Evolutionary conservation across 768 basidiomycete species (phyloP).

Genomic region (Suillus sp.): DNA sequence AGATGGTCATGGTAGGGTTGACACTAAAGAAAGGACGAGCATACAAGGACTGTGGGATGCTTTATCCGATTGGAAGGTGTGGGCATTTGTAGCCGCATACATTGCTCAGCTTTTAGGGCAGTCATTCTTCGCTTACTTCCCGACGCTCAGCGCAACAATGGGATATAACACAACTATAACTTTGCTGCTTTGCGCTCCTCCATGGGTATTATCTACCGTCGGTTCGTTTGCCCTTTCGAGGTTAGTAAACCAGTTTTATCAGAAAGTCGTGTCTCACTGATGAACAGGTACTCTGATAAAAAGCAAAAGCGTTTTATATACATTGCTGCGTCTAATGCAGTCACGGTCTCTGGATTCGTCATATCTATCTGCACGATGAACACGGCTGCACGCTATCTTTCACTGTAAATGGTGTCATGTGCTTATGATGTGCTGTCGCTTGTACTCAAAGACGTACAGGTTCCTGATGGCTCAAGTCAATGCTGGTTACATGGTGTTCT

Average conservation of each 20-base stretch:
- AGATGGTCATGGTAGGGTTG: constrained; percentile 19
- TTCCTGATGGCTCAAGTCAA: constrained; percentile 76
- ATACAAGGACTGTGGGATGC: constrained; percentile 39
- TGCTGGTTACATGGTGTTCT: constrained; percentile 64
- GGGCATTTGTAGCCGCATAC: constrained; percentile 23
- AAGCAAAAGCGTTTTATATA: constrained; percentile 69
- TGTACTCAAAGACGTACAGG: constrained; percentile 33
- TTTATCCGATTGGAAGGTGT: constrained; percentile 44
- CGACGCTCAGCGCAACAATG: constrained; percentile 34
- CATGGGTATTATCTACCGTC: constrained; percentile 36
- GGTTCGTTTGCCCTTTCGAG: constrained; percentile 29
- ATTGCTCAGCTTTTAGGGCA: constrained; percentile 18
- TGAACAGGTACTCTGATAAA: constrained; percentile 63
- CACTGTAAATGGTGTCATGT: constrained; percentile 43
- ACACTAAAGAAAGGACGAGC: constrained; percentile 19
- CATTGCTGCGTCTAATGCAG: constrained; percentile 52
- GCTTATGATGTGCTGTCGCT: not conserved
- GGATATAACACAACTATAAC: constrained; percentile 40
- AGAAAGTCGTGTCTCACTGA: constrained; percentile 6
- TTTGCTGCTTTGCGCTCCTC: constrained; percentile 43
- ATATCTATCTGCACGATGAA: constrained; percentile 66
- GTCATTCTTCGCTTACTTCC: constrained; percentile 29
- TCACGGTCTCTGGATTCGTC: constrained; percentile 65
- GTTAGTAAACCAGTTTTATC: constrained; percentile 1
- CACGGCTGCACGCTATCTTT: constrained; percentile 59